Conservation (phyloP, 1,284 basidiomycete species). For the Quambalaria eucalypti region DNA sequence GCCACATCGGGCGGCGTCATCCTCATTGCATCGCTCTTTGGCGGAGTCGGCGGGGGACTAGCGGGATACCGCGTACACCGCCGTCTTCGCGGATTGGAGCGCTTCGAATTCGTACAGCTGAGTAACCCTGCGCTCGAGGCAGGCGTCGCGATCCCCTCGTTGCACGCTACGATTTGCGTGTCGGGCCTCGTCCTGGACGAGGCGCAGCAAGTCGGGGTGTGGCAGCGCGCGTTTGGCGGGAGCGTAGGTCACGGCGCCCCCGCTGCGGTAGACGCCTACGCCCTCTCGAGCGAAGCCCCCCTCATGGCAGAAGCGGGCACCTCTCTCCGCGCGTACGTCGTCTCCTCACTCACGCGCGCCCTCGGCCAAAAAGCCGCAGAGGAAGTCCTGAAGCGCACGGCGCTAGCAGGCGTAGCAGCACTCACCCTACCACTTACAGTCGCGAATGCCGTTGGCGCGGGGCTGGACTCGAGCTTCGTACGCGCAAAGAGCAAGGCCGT, state of each 20-base stretch:
- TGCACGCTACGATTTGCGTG: slow-evolving; percentile 37
- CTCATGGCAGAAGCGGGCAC: slow-evolving; percentile 30
- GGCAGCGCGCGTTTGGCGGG: too few relatives aligned
- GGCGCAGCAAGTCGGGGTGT: slow-evolving; percentile 20
- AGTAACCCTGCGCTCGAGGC: slow-evolving; percentile 20
- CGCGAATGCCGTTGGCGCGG: slow-evolving; percentile 41
- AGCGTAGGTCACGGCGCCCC: too few relatives aligned
- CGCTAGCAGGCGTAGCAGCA: slow-evolving; percentile 53
- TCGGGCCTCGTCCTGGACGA: slow-evolving; percentile 29
- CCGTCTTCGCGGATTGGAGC: slow-evolving; percentile 24
- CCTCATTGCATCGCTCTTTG: slow-evolving; percentile 37
- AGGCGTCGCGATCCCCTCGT: slow-evolving; percentile 26
- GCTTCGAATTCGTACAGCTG: slow-evolving; percentile 12
- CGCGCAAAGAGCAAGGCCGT: slow-evolving; percentile 31
- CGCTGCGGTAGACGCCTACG: slow-evolving; percentile 26
- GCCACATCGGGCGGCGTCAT: slow-evolving; percentile 35
- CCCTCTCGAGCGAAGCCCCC: slow-evolving; percentile 25
- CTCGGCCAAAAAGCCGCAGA: slow-evolving; percentile 27
- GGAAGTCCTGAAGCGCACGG: slow-evolving; percentile 54
- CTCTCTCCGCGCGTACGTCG: slow-evolving; percentile 26
- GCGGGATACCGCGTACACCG: slow-evolving; percentile 33
- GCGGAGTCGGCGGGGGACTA: slow-evolving; percentile 24
- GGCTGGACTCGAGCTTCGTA: slow-evolving; percentile 48
- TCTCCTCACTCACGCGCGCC: slow-evolving; percentile 20
- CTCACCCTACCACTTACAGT: slow-evolving; percentile 52